Conservation (phyloP, 495 filamentous ascomycete species). For the Podospora pseudocomata region DNA sequence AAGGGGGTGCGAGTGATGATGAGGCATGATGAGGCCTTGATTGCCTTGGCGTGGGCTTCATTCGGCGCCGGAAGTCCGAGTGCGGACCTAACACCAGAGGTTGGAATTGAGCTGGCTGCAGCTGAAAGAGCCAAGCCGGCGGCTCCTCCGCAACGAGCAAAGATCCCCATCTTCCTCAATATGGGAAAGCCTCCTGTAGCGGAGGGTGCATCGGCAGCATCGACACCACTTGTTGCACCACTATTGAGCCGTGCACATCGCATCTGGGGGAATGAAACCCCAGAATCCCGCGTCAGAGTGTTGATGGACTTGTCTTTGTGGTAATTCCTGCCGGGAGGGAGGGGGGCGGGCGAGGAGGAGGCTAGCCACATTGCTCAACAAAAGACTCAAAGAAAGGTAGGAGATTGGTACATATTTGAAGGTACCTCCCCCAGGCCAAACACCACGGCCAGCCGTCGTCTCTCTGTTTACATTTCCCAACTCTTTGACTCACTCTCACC, state of each 20-base stretch:
- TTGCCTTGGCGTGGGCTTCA: not conserved
- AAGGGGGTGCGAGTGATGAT: not conserved
- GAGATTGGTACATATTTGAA: not conserved
- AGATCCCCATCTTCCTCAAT: conserved; percentile 13
- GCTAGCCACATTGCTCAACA: not conserved
- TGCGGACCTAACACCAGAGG: not conserved
- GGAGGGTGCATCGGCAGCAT: conserved; percentile 4
- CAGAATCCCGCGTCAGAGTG: not conserved
- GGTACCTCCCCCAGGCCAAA: not conserved
- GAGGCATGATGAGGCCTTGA: not conserved
- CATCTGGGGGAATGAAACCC: conserved; percentile 6
- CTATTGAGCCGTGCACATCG: not conserved
- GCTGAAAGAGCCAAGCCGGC: conserved; percentile 21
- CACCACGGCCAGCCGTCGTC: not conserved
- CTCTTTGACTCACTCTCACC: not conserved
- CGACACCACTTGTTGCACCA: not conserved
- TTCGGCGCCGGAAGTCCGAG: conserved; percentile 2
- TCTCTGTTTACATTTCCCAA: not conserved
- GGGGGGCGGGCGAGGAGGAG: not conserved
- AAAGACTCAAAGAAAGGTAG: conserved; percentile 6
- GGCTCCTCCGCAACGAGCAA: conserved; percentile 17
- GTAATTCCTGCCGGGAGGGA: not conserved
- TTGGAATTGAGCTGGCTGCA: conserved; percentile 6
- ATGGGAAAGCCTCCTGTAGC: conserved; percentile 5
- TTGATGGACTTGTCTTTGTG: not conserved